These are phyloP conservation scores for Fusarium paranaense DNA, from an alignment of 2,329 filamentous ascomycete genomes.

Conservation along the genomic window DNA sequence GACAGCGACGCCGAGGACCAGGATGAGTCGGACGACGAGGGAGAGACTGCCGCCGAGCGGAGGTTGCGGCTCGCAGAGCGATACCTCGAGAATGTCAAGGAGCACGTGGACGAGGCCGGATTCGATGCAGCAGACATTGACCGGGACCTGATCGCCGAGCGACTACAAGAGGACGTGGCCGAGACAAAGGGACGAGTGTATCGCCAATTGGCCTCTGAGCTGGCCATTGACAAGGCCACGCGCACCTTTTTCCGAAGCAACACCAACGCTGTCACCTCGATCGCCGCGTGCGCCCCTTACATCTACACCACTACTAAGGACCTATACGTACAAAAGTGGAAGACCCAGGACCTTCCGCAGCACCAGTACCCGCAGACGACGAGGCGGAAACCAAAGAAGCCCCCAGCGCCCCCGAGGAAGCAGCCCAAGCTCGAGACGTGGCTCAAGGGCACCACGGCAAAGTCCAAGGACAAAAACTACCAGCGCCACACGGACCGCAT, in stretches of 20 bases:
- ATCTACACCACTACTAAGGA: conserved; percentile 93
- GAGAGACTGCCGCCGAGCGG: conserved; percentile 90
- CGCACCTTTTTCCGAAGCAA: conserved; percentile 83
- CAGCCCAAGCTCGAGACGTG: conserved; percentile 73
- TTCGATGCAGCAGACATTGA: conserved; percentile 97
- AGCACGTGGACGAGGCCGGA: conserved; percentile 82
- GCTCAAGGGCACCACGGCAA: conserved; percentile 71
- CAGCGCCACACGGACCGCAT: conserved; percentile 85
- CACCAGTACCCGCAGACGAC: conserved; percentile 71
- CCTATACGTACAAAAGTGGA: conserved; percentile 88
- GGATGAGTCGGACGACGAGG: conserved; percentile 74
- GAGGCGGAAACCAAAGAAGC: conserved; percentile 68
- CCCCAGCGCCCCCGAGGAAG: conserved; percentile 67
- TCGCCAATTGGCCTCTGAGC: conserved; percentile 78
- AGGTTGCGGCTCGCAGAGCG: conserved; percentile 88
- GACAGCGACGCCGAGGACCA: conserved; percentile 59
- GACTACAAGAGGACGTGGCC: conserved; percentile 90
- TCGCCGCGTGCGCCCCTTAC: conserved; percentile 83
- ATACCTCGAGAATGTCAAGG: conserved; percentile 90
- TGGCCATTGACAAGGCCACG: conserved; percentile 75
- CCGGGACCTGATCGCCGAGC: conserved; percentile 88
- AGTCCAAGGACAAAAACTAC: conserved; percentile 72
- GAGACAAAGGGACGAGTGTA: conserved; percentile 93
- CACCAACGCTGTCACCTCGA: conserved; percentile 80
- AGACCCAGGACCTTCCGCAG: conserved; percentile 74